phyloP scores from a whole-genome alignment of 495 filamentous ascomycete species.

The Neurospora hispaniola region DNA sequence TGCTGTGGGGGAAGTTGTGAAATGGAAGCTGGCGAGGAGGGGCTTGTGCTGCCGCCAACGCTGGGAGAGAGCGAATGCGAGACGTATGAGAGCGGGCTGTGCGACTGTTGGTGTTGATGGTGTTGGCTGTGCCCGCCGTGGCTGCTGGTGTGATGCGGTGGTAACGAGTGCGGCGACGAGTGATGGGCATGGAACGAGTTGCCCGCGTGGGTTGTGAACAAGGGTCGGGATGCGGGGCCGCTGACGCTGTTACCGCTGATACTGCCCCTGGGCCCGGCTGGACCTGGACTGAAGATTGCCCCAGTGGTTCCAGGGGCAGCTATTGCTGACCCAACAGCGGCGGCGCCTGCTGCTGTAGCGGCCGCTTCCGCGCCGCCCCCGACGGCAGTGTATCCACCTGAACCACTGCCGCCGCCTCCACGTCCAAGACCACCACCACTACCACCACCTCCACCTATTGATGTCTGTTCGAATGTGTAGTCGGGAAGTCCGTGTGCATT shows the following conservation, averaged over 20 bases:
- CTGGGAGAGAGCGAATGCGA: neutral
- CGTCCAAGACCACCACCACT: neutral
- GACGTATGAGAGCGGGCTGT: neutral
- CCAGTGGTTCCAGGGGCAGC: slow-evolving; percentile 4
- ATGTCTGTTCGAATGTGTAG: slow-evolving; percentile 34
- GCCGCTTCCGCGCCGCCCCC: slow-evolving; percentile 4
- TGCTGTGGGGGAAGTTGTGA: slow-evolving; percentile 2
- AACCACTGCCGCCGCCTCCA: slow-evolving; percentile 8
- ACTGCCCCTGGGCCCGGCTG: slow-evolving; percentile 6
- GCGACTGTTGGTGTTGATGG: slow-evolving; percentile 11
- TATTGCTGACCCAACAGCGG: neutral
- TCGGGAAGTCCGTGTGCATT: slow-evolving; percentile 29
- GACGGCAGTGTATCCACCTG: slow-evolving; percentile 5
- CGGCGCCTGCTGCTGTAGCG: neutral
- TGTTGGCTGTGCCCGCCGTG: slow-evolving; percentile 1
- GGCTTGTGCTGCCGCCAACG: neutral
- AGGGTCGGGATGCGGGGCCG: slow-evolving; percentile 24
- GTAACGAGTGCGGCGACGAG: neutral
- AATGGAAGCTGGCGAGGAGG: slow-evolving; percentile 7
- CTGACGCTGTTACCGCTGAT: slow-evolving; percentile 18
- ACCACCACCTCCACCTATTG: slow-evolving; percentile 16
- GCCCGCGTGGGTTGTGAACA: slow-evolving; percentile 12
- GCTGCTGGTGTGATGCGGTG: neutral
- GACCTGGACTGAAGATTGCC: slow-evolving; percentile 19
- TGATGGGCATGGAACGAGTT: slow-evolving; percentile 1